These are phyloP conservation scores for Skeletonema tropicum DNA, from an alignment of 108 stramenopile species.

Conservation along the genomic window DNA sequence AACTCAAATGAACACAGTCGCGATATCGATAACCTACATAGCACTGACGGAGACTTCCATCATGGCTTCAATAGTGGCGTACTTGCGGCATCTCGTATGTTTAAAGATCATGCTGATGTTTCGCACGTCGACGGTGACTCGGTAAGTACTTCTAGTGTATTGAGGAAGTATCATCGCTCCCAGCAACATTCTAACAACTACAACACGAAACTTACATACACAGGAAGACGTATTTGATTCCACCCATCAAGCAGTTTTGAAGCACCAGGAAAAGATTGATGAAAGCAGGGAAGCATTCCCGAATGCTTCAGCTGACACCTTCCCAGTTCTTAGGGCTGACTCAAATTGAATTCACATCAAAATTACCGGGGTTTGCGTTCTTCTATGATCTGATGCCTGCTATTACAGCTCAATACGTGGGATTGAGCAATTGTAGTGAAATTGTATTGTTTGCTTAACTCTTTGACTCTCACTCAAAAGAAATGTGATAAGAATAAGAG, in stretches of 20 bases:
- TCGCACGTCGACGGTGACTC: not conserved
- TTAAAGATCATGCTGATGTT: slow-evolving; percentile 29
- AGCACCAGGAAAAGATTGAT: slow-evolving; percentile 8
- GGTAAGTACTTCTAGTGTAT: not conserved
- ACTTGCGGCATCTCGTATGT: slow-evolving; percentile 55
- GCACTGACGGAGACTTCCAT: slow-evolving; percentile 50
- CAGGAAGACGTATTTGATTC: not conserved
- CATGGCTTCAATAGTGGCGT: slow-evolving; percentile 57
- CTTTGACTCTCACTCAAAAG: too few species aligned
- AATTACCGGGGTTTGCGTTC: too few species aligned
- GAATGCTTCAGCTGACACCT: slow-evolving; percentile 7
- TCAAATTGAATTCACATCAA: not conserved
- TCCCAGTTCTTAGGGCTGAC: slow-evolving; percentile 16
- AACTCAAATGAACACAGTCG: slow-evolving; percentile 41
- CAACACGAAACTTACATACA: not conserved
- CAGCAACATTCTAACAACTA: not conserved
- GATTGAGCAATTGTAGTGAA: too few species aligned
- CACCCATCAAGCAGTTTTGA: not conserved
- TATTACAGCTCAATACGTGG: too few species aligned
- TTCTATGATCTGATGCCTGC: too few species aligned
- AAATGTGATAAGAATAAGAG: too few species aligned
- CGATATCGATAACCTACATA: slow-evolving; percentile 43
- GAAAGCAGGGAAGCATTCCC: slow-evolving; percentile 22
- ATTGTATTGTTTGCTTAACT: too few species aligned
- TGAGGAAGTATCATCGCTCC: too few species aligned